A percentile compares a stretch with the other conserved stretches of the same genome.
Conservation (phyloP, 176 grass and related monocot species). For the Carex kokanica region DNA sequence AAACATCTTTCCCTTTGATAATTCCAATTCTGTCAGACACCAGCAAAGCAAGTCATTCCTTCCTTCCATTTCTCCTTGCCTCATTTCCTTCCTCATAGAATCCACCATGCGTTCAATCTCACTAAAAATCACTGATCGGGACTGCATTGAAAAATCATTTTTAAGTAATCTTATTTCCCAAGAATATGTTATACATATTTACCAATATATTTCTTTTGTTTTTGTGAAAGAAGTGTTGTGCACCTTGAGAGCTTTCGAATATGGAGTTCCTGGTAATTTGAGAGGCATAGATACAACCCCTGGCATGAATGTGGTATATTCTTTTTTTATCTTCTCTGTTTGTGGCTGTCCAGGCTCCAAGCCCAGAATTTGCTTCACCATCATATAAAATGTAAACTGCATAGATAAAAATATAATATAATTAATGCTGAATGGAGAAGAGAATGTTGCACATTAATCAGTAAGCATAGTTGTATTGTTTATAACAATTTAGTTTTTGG, state of each 20-base stretch:
- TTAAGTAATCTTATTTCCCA: background rate
- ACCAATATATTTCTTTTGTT: background rate
- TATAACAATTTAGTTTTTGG: background rate
- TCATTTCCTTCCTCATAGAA: constrained; percentile 19
- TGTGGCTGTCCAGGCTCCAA: constrained; percentile 24
- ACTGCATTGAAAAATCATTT: constrained; percentile 15
- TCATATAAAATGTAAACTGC: constrained; percentile 44
- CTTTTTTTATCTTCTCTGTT: constrained; percentile 28
- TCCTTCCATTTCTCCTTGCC: background rate
- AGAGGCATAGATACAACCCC: constrained; percentile 34
- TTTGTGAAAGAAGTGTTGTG: background rate
- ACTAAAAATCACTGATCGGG: constrained; percentile 21
- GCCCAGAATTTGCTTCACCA: constrained; percentile 40
- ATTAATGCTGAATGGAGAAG: background rate
- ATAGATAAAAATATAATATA: background rate
- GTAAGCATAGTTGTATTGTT: background rate
- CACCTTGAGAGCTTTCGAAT: constrained; percentile 38
- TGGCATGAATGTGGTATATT: constrained; percentile 35
- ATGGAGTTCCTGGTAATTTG: constrained; percentile 36
- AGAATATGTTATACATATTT: background rate
- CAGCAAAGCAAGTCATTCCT: constrained; percentile 29
- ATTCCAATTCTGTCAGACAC: constrained; percentile 19
- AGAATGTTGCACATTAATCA: background rate
- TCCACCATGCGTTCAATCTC: constrained; percentile 23
- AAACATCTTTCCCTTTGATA: constrained; percentile 30